Evolutionary conservation across 129 eudicot species (phyloP), one percentile per base, ranked within the genome.

Genomic region (Deinandra increscens): DNA sequence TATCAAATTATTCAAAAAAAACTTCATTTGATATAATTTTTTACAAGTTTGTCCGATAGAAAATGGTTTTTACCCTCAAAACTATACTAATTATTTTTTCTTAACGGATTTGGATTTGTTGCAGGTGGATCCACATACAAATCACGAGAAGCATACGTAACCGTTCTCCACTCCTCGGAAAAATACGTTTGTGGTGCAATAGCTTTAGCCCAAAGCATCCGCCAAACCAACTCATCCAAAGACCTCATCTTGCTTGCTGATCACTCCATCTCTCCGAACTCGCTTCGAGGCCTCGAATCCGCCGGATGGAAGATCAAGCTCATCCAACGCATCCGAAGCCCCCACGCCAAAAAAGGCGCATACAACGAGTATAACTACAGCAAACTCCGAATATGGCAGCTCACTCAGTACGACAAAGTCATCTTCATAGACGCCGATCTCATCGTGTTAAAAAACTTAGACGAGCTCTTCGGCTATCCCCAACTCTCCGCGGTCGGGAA

Each of bases 131-230:
- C 26, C 17, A 19, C 20, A 65, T 61, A 60, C 64, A 58, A 36
- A 39, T 72, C 70, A 72, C 75, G 84, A 77, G 91, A 90, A 75
- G 97, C 97, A 13, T 90, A 84, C 53, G 95, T 78, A 10, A 87
- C 97, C 3, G 83, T 87, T 39, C 85, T 90, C 9, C 97, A 90
- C 50, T 87, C 97, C 44, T 84, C 89, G 4, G 91, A 90, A 83
- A 44, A 76, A 9, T 90, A 90, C 31, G 95, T 87, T 15, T 90
- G 97, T 75, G 97, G 97, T 41, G 97, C 97, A 48, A 87, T 90
- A 59, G 81, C 87, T 51, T 80, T 90, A 71, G 97, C 91, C 4
- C 97, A 87, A 75, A 91, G 97, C 86, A 83, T 91, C 69, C 69
- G 81, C 42, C 84, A 60, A 78, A 76, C 95, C 38, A 81, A 81